Conservation (phyloP, 352 stramenopile genomes). For the Phytopythium sindhum region DNA sequence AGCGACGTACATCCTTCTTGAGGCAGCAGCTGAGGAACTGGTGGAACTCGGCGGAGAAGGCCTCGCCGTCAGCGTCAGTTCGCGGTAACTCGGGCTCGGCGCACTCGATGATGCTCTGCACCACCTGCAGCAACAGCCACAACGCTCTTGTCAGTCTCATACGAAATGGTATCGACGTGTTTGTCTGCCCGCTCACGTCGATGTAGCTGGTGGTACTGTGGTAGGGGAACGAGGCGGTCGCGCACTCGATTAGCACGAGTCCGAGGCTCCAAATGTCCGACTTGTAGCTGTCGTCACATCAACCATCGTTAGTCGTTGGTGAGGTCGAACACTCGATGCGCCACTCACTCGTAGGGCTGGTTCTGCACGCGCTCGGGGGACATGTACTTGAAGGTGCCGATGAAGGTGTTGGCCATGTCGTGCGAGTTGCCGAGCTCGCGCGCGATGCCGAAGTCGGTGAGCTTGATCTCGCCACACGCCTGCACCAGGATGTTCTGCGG, state of each 20-base stretch:
- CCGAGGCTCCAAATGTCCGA: constrained; percentile 78
- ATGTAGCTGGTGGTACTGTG: constrained; percentile 57
- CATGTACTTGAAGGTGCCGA: constrained; percentile 93
- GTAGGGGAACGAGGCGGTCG: constrained; percentile 58
- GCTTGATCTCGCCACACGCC: constrained; percentile 68
- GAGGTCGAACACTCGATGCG: too few relatives aligned
- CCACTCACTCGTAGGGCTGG: constrained; percentile 67
- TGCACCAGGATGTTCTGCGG: constrained; percentile 92
- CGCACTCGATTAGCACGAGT: constrained; percentile 69
- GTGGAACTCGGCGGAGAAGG: constrained; percentile 53
- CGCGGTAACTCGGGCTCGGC: constrained; percentile 40
- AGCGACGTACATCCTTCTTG: constrained; percentile 51
- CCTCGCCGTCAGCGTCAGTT: constrained; percentile 15
- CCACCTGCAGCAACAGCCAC: constrained; percentile 29
- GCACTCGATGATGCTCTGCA: constrained; percentile 74
- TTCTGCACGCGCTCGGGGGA: constrained; percentile 89
- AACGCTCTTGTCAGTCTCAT: background rate
- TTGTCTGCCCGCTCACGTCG: constrained; percentile 32
- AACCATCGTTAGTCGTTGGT: too few relatives aligned
- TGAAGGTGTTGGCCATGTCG: constrained; percentile 84
- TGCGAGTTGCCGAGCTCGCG: constrained; percentile 60
- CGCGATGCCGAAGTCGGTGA: constrained; percentile 76
- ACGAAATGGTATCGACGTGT: background rate
- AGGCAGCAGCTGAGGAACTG: constrained; percentile 57
- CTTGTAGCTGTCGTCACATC: constrained; percentile 63